These are phyloP conservation scores for Linnemannia zychae DNA, from an alignment of 192 early-diverging fungal genomes.

Conservation along the genomic window DNA sequence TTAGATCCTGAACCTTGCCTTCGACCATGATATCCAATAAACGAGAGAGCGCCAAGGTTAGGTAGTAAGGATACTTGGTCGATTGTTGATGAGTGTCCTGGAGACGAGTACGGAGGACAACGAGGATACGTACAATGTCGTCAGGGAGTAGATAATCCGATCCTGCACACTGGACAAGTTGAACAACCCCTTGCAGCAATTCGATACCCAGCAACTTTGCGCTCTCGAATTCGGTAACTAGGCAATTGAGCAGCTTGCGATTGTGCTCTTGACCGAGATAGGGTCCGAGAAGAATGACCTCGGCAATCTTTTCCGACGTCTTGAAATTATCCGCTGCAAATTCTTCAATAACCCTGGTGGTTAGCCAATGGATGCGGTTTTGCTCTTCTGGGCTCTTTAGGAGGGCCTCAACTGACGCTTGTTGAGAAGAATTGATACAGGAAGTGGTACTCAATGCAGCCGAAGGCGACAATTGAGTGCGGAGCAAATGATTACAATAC, in stretches of 20 bases:
- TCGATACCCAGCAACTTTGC: neutral
- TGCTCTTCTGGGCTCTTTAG: neutral
- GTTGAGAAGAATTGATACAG: no score
- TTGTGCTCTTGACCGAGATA: neutral
- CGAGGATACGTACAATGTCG: constrained; percentile 3
- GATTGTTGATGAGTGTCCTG: constrained; percentile 4
- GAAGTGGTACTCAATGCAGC: no score
- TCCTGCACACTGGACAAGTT: neutral
- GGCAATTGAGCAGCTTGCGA: neutral
- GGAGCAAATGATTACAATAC: no score
- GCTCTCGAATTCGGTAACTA: neutral
- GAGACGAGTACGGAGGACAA: neutral
- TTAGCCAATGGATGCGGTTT: neutral
- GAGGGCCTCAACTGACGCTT: no score
- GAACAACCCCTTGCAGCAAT: neutral
- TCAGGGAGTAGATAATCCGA: neutral
- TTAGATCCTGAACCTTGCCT: neutral
- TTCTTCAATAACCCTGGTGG: neutral
- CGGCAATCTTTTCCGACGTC: neutral
- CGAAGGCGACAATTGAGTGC: no score
- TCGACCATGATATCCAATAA: constrained; percentile 1
- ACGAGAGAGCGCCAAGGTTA: neutral
- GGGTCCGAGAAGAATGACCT: neutral
- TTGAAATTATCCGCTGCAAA: neutral
- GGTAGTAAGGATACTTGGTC: neutral